These are phyloP conservation scores for Grosmannia clavigera DNA, from an alignment of 2,329 filamentous ascomycete genomes.

Conservation along the genomic window DNA sequence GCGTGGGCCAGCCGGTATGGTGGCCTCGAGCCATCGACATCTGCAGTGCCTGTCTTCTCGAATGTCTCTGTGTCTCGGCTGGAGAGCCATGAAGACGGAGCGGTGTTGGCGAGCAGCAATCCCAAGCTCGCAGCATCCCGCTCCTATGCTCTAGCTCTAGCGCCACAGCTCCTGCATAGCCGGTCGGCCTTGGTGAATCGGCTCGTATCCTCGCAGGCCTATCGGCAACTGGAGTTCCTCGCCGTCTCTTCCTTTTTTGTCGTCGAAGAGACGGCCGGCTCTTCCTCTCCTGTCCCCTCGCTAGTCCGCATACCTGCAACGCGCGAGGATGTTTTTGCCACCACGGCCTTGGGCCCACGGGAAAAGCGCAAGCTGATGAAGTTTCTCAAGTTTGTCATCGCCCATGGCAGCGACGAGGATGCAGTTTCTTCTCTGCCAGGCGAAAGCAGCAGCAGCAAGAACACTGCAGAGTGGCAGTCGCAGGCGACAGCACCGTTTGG, in stretches of 20 bases:
- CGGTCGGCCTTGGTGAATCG: conserved; percentile 64
- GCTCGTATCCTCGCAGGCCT: conserved; percentile 80
- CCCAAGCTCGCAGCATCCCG: conserved; percentile 45
- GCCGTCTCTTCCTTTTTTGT: conserved; percentile 91
- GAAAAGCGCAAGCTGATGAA: conserved; percentile 86
- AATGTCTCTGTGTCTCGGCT: conserved; percentile 26
- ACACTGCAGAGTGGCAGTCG: conserved; percentile 36
- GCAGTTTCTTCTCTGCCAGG: conserved; percentile 18
- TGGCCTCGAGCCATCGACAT: no score
- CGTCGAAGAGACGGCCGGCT: conserved; percentile 32
- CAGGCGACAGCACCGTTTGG: conserved; percentile 41
- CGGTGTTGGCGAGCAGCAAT: conserved; percentile 5
- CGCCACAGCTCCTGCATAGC: conserved; percentile 77
- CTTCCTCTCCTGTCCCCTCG: conserved; percentile 1
- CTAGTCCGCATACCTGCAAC: conserved; percentile 72
- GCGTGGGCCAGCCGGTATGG: conserved; percentile 49
- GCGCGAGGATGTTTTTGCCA: conserved; percentile 81
- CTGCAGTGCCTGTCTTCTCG: conserved; percentile 19
- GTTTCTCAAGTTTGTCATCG: conserved; percentile 76
- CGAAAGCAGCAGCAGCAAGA: neutral
- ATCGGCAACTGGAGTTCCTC: conserved; percentile 83
- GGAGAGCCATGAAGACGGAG: neutral
- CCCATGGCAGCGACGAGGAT: conserved; percentile 35
- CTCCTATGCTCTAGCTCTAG: conserved; percentile 70
- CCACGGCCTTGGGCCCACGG: conserved; percentile 60